Evolutionary conservation across 2,329 filamentous ascomycete species (phyloP), one percentile per base, ranked within the genome.

Genomic region (Fusarium longipes): DNA sequence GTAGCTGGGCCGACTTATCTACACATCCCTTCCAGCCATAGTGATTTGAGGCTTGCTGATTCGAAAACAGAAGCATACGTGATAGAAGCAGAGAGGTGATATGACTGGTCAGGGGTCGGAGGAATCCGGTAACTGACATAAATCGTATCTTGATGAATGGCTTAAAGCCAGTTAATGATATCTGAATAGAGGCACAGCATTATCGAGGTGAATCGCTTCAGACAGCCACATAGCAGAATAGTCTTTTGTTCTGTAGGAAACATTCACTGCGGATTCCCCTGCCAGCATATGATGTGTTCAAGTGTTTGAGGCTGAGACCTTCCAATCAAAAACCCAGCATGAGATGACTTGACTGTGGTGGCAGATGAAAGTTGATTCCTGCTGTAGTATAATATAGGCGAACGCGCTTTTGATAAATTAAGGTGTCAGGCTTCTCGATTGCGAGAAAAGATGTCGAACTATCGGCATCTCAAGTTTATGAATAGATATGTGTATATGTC

Each of bases 231-330:
- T 43, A 47, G 27, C n/a, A 25, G 35, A 12, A 22, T 25, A 33
- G 33, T 14, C 15, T 11, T 20, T 18, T 38, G 18, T 30, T 24
- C 10, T 15, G 14, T 32, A 25, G 14, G n/a, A 40, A 9, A 25
- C 27, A 30, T 44, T 49, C 52, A 63, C 44, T 15, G 25, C 35
- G 8, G 11, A 27, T n/a, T 15, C 39, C 20, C 30, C 20, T 29
- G 11, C 27, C 32, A 35, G 3, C 9, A 36, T 48, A 25, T 25
- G 29, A 25, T 10, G 20, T 35, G 8, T 14, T 11, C 9, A 18
- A 36, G 17, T 42, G 42, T 50, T 58, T 57, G 56, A 54, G 50
- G 50, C 53, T 59, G 60, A 70, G 53, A 70, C 50, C 51, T 50
- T 36, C 32, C 40, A 51, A 39, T 33, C 20, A 25, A 17, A 27